Base-by-base conservation (phyloP, 2,329 filamentous ascomycete genomes). In the Aplosporella prunicola region DNA sequence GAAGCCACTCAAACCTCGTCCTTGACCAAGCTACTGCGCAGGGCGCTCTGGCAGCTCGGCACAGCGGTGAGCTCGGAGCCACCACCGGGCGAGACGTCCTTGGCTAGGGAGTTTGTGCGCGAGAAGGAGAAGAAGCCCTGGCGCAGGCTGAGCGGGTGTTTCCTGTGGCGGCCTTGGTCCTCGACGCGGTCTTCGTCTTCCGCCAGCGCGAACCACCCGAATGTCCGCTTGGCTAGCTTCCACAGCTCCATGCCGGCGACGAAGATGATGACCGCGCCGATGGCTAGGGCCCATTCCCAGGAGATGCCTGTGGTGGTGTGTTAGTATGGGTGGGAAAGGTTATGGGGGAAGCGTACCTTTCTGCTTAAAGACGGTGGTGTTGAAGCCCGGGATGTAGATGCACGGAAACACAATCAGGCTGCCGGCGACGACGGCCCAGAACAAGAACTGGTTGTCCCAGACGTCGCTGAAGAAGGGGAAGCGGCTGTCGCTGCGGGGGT, bases 371-470 rank as follows among this genome's bases (percentile, higher is more conserved):
- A 51, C 47, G 20, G 31, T 44, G 5, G 37, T 40, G 38, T 51
- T 52, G 33, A 52, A 45, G 10, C 45, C 47, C 3, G 49, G 49
- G 31, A 52, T 50, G 33, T 52, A 51, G 22, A 79, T 58, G 4
- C 71, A 69, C 0, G 75, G 74, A 45, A 79, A 74, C 1, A 75
- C 66, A 3, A 69, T 67, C 17, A 77, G 45, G 43, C 71, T 72
- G 7, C 74, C 76, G 6, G 70, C 52, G 23, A 72, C 64, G 42
- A 82, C 69, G 17, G 76, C 69, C 62, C 69, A 80, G 66, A 81
- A 82, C 14, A 82, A 63, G 25, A 51, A 51, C 20, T 45, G 40
- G 41, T 51, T 51, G 9, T 27, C 39, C 31, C 44, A 51, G 2
- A 51, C 13, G 26, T 50, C 45, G 20, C 35, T 26, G 40, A 47